Conservation (phyloP, 495 filamentous ascomycete genomes). For the Lichenothelia convexa region DNA sequence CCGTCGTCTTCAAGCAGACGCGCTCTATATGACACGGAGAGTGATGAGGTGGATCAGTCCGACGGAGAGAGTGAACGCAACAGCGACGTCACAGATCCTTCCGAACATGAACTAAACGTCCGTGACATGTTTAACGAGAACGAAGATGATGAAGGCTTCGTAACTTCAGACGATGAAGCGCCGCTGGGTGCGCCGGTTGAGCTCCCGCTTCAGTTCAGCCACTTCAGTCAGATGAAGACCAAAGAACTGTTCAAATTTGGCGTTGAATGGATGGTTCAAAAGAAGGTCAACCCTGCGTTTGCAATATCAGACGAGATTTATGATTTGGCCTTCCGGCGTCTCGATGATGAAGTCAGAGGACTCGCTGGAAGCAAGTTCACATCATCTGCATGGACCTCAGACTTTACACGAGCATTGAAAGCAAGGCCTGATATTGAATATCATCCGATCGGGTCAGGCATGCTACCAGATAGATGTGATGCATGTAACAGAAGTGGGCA, state of each 20-base stretch:
- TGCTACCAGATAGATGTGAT: conserved; percentile 37
- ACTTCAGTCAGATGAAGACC: conserved; percentile 43
- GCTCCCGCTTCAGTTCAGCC: conserved; percentile 51
- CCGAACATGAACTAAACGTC: conserved; percentile 4
- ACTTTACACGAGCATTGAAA: conserved; percentile 46
- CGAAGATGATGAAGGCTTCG: conserved; percentile 52
- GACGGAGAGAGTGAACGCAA: too few species aligned
- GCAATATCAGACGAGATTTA: conserved; percentile 46
- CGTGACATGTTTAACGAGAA: conserved; percentile 23
- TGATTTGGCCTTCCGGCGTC: conserved; percentile 49
- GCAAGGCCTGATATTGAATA: conserved; percentile 37
- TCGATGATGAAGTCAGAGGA: conserved; percentile 52
- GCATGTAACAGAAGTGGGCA: conserved; percentile 60
- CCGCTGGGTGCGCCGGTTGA: conserved; percentile 41
- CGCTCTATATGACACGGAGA: conserved; percentile 3
- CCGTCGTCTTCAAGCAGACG: background rate
- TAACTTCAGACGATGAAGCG: conserved; percentile 45
- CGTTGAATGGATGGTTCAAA: conserved; percentile 68
- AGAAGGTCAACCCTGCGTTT: conserved; percentile 61
- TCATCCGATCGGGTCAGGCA: conserved; percentile 13
- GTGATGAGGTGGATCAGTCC: too few species aligned
- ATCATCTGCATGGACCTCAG: conserved; percentile 52
- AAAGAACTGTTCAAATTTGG: conserved; percentile 64
- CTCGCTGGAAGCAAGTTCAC: conserved; percentile 52
- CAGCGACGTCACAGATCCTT: too few species aligned